These are phyloP conservation scores for Besnoitia besnoiti DNA, from an alignment of 169 alveolate genomes.

Conservation along the genomic window DNA sequence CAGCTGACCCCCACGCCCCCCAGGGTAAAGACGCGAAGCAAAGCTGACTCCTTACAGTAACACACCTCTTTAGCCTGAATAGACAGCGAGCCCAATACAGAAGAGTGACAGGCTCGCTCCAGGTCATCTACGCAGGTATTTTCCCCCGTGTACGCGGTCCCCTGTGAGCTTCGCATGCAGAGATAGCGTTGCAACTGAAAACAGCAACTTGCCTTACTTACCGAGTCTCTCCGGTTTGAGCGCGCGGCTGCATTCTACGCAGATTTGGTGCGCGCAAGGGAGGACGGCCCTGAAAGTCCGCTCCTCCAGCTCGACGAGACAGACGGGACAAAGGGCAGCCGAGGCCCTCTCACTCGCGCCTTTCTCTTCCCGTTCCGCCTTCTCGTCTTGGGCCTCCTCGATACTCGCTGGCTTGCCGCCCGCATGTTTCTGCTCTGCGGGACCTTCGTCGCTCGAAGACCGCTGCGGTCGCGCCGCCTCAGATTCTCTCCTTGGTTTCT, in stretches of 20 bases:
- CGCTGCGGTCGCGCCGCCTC: background rate
- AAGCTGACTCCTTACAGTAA: too few species aligned
- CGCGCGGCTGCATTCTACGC: constrained; percentile 41
- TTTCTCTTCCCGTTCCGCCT: constrained; percentile 23
- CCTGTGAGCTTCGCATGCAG: background rate
- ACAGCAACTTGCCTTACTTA: background rate
- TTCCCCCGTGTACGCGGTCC: background rate
- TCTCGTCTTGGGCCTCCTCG: constrained; percentile 7
- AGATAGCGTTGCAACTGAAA: background rate
- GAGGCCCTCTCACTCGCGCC: background rate
- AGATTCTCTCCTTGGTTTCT: background rate
- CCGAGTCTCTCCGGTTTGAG: constrained; percentile 39
- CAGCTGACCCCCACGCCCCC: too few species aligned
- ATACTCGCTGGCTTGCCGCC: too few species aligned
- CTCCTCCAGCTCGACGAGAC: constrained; percentile 31
- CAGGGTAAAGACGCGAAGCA: too few species aligned
- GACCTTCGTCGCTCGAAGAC: too few species aligned
- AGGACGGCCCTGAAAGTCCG: constrained; percentile 46
- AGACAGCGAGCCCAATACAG: too few species aligned
- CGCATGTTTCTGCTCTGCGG: constrained; percentile 33
- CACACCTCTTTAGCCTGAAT: too few species aligned
- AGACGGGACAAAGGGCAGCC: constrained; percentile 53
- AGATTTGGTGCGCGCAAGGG: constrained; percentile 64
- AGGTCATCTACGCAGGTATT: background rate
- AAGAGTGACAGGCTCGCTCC: too few species aligned